Evolutionary conservation across 164 flowering plant genomes (phyloP), one percentile per base, ranked within the genome.

Genomic region (Macadamia tetraphylla): DNA sequence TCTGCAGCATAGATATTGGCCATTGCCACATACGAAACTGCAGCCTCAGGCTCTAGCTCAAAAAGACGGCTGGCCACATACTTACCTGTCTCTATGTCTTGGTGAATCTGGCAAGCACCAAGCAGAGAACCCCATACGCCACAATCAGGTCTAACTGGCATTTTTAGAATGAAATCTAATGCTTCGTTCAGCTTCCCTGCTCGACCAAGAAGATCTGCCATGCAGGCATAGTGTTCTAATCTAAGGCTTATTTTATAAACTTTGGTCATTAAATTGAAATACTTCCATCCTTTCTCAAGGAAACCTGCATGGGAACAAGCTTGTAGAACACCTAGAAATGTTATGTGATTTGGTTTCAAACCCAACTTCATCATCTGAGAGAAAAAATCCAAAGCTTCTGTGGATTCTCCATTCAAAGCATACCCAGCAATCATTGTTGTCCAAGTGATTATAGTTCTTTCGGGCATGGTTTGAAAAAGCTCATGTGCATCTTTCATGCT

Each of bases 61-160:
- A 84, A 65, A 40, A 88, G 84, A 43, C 48, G 70, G 40, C 29
- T 1, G 30, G 88, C 84, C 17, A 70, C 93, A 61, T 73, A 68
- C 65, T 81, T 79, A 18, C 80, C 90, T 8, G 78, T 69, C 68
- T 81, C 85, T 14, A 78, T 12, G 40, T 82, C 75, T 5, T 64
- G 71, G 71, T 86, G 87, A 70, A 80, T 74, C 74, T 79, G 83
- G 75, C 93, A 85, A 68, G 88, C 84, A 56, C 78, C 67, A 30
- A 88, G 88, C 74, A 88, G 60, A 29, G 87, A 68, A 44, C 85
- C 83, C 89, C 90, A 86, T 29, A 86, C 82, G 15, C 81, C 84
- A 11, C 82, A 81, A 78, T 85, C 88, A 48, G 91, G 89, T 71
- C 76, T 58, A 1, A 81, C 10, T 9, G 86, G 85, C 91, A 88